These are phyloP conservation scores for Candida xiaguanensis DNA, from an alignment of 805 yeast genomes.

Conservation along the genomic window DNA sequence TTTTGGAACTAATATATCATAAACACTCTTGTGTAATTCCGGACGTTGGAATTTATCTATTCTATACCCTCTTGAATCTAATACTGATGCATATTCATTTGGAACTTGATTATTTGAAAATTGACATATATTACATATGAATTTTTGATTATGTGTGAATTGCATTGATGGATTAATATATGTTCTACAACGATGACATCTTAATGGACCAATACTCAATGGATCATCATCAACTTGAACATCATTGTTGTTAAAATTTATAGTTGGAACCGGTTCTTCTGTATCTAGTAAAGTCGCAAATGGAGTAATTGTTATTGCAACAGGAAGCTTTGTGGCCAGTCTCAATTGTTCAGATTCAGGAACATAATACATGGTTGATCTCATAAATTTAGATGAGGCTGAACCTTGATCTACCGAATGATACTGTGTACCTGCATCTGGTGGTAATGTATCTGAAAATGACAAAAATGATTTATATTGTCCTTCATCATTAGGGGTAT, in stretches of 20 bases:
- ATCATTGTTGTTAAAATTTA: conserved; percentile 45
- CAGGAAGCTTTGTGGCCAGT: conserved; percentile 67
- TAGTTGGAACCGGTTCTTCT: conserved; percentile 62
- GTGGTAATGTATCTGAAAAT: conserved; percentile 77
- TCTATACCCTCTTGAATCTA: conserved; percentile 60
- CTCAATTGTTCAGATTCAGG: conserved; percentile 74
- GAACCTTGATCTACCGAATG: conserved; percentile 77
- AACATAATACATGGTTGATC: conserved; percentile 76
- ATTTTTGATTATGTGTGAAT: conserved; percentile 55
- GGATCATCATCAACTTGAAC: conserved; percentile 13
- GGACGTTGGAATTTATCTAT: conserved; percentile 63
- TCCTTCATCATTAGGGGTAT: conserved; percentile 24
- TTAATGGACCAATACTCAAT: conserved; percentile 60
- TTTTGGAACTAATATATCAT: conserved; percentile 76
- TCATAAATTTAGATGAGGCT: conserved; percentile 73
- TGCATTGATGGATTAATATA: conserved; percentile 84
- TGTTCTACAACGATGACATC: conserved; percentile 90
- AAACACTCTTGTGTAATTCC: conserved; percentile 78
- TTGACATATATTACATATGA: conserved; percentile 84
- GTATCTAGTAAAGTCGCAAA: conserved; percentile 59
- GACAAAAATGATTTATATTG: conserved; percentile 56
- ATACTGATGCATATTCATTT: conserved; percentile 57
- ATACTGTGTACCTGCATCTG: conserved; percentile 71
- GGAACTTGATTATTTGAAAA: conserved; percentile 67
- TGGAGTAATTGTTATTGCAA: conserved; percentile 79